Percentiles rank a stretch among this genome's conserved stretches.
Conservation (phyloP, 176 grass and related monocot species). For the Guadua angustifolia region DNA sequence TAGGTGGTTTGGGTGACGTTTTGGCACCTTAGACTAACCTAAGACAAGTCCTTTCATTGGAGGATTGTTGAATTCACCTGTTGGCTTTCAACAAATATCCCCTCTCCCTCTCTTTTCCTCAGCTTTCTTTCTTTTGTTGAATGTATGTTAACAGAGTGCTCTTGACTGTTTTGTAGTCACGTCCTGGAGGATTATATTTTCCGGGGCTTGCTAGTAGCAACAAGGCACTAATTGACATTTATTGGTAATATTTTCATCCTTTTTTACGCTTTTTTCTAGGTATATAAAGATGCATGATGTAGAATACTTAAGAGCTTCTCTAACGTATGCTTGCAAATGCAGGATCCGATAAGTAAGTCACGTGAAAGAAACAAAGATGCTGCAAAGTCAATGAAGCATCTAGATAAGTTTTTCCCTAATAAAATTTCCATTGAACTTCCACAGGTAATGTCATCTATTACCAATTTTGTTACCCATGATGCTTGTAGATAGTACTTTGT, state of each 20-base stretch:
- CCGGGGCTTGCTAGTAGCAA: constrained; percentile 14
- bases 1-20: too few relatives aligned
- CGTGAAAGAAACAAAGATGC: constrained; percentile 89
- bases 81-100: too few relatives aligned
- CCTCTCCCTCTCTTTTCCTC: too few relatives aligned
- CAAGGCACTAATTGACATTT: constrained; percentile 90
- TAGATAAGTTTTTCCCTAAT: constrained; percentile 90
- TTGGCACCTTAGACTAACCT: too few relatives aligned
- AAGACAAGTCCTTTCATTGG: too few relatives aligned
- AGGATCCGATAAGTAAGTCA: constrained; percentile 75
- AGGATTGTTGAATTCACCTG: too few relatives aligned
- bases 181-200: too few relatives aligned
- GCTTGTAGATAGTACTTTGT: constrained; percentile 30
- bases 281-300: constrained; percentile 43
- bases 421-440: constrained; percentile 94
- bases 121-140: too few relatives aligned
- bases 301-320: constrained; percentile 3
- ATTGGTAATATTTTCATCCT: constrained; percentile 57
- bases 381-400: constrained; percentile 89
- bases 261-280: constrained; percentile 16
- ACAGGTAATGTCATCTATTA: constrained; percentile 56
- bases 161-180: too few relatives aligned
- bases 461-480: not conserved
- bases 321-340: constrained; percentile 21
- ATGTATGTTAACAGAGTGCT: too few relatives aligned